Evolutionary conservation across 371 early-diverging fungal species (phyloP), one percentile per base, ranked within the genome.

Genomic region (Actinomucor elegans): DNA sequence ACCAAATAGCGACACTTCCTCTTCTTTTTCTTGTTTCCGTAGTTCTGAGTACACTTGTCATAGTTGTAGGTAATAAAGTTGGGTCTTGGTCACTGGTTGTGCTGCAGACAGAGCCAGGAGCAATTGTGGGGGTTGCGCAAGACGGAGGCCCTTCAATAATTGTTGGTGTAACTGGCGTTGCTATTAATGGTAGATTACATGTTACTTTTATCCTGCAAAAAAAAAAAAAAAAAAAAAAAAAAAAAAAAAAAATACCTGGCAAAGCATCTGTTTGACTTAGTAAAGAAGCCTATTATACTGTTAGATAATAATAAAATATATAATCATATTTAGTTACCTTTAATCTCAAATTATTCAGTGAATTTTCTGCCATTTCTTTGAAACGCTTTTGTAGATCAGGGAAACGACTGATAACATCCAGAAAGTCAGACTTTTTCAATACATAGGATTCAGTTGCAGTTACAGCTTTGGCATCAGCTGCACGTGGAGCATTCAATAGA

Each of bases 1-100:
- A 69, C 93, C 93, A 93, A 3, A 92, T 90, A 1, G 93, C 93
- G 0, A 93, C 86, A 49, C 88, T 88, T 4, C 82, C 87, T 20
- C 92, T 68, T 40, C 93, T 69, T 48, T 63, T 57, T 42, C 71
- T 61, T 0, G 80, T 78, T 26, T 69, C 82, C 18, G 55, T 64
- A 8, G 57, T 61, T 37, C 69, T 68, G 1, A 81, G 44, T 10
- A 65, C 55, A 15, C 32, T 59, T 8, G 66, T 58, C 3, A 57
- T 29, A 4, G 64, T 57, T 0, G 52, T 24, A 6, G 71, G 73
- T 28, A 67, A 48, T 3, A 66, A 46, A 1, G 73, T 74, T 8
- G 78, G 78, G 28, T 78, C 78, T 23, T 68, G 68, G 31, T 78
- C 75, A 27, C 71, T 66, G 7, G 75, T 72, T 5, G 78, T 74